Percentiles rank a stretch among this genome's conserved stretches.
These are phyloP conservation scores for Candida frijolesensis DNA, from an alignment of 1,139 yeast species.

Conservation along the genomic window DNA sequence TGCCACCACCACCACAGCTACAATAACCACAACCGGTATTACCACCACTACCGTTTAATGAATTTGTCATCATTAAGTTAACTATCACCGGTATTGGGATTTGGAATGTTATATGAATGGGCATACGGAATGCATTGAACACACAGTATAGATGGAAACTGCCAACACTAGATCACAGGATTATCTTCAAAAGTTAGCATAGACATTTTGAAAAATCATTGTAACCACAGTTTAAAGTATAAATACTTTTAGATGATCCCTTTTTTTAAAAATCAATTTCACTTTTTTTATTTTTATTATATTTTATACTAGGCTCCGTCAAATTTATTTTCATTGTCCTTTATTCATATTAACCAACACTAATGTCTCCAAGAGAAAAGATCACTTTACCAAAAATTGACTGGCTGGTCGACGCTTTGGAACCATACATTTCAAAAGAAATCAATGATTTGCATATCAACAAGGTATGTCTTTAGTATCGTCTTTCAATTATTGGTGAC, in stretches of 20 bases:
- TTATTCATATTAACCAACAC: background rate
- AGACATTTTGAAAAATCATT: background rate
- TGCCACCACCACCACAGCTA: too few relatives aligned
- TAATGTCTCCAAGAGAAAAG: slow-evolving; percentile 13
- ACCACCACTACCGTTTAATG: background rate
- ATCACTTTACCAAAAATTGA: slow-evolving; percentile 42
- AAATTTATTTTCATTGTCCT: background rate
- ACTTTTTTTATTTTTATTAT: background rate
- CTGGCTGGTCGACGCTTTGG: slow-evolving; percentile 44
- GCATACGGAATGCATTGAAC: too few relatives aligned
- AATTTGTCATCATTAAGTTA: background rate
- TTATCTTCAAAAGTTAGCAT: too few relatives aligned
- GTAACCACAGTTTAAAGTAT: background rate
- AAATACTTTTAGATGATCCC: background rate
- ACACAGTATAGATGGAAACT: too few relatives aligned
- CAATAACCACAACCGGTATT: too few relatives aligned
- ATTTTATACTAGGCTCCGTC: background rate
- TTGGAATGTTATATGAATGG: too few relatives aligned
- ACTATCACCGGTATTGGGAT: too few relatives aligned
- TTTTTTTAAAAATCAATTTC: background rate
- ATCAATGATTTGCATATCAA: slow-evolving; percentile 45
- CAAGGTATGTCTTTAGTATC: slow-evolving; percentile 18
- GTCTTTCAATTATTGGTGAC: too few relatives aligned
- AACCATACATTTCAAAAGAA: slow-evolving; percentile 45
- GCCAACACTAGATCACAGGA: too few relatives aligned